These are phyloP conservation scores for Yamadazyma friedrichii DNA, from an alignment of 1,139 yeast genomes.

Conservation along the genomic window DNA sequence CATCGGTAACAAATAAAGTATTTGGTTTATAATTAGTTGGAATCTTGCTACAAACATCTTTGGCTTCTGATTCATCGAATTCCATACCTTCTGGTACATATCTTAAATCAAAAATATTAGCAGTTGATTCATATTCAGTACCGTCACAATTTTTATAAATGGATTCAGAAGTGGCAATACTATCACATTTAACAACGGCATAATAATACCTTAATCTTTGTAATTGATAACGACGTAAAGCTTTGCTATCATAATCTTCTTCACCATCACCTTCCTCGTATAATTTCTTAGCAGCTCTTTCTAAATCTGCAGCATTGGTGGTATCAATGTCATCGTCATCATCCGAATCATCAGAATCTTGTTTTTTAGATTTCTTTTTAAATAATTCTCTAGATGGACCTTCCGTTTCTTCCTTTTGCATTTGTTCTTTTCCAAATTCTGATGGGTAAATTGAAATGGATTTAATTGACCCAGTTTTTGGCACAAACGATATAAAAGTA, in stretches of 20 bases:
- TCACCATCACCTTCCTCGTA: conserved; percentile 73
- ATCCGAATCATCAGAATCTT: conserved; percentile 32
- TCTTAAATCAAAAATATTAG: conserved; percentile 88
- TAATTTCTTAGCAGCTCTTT: conserved; percentile 59
- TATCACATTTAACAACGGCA: conserved; percentile 88
- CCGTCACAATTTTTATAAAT: conserved; percentile 91
- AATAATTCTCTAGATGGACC: conserved; percentile 93
- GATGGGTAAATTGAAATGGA: conserved; percentile 85
- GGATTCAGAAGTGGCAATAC: conserved; percentile 64
- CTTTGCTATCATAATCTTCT: conserved; percentile 69
- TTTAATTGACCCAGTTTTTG: conserved; percentile 66
- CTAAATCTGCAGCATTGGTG: conserved; percentile 41
- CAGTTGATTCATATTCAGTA: conserved; percentile 93
- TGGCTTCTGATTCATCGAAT: conserved; percentile 70
- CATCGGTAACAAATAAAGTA: conserved; percentile 81
- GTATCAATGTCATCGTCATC: conserved; percentile 44
- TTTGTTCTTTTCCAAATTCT: conserved; percentile 89
- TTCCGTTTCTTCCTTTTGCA: conserved; percentile 85
- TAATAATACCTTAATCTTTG: conserved; percentile 87
- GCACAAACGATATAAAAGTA: conserved; percentile 84
- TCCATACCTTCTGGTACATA: conserved; percentile 91
- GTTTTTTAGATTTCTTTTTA: conserved; percentile 35
- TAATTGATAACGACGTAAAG: conserved; percentile 75
- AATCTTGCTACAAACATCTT: conserved; percentile 67
- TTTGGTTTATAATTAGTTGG: conserved; percentile 84